phyloP scores from a whole-genome alignment of 768 basidiomycete genomes.

The Tylopilus plumbeoviolaceoides region DNA sequence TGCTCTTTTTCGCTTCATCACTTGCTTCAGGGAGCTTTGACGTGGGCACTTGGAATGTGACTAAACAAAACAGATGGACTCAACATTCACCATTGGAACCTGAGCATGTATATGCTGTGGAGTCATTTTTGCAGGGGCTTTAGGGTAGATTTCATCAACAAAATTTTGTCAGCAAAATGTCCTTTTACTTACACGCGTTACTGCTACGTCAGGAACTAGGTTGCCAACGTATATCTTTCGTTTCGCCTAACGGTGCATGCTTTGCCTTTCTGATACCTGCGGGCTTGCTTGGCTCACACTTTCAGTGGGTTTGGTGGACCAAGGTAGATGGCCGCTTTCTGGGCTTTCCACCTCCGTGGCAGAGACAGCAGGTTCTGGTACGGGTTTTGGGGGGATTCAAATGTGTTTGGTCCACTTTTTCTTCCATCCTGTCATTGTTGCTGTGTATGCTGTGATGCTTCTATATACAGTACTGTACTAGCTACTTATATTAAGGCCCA shows the following conservation, averaged over 20 bases:
- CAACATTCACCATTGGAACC: slow-evolving; percentile 76
- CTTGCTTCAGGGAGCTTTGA: slow-evolving; percentile 48
- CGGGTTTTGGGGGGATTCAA: neutral
- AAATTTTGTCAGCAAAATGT: too few relatives aligned
- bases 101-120: slow-evolving; percentile 68
- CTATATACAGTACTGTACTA: too few relatives aligned
- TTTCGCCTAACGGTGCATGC: too few relatives aligned
- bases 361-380: neutral
- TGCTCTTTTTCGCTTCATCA: too few relatives aligned
- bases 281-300: slow-evolving; percentile 25
- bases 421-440: slow-evolving; percentile 5
- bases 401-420: slow-evolving; percentile 11
- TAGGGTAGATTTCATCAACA: too few relatives aligned
- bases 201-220: slow-evolving; percentile 69
- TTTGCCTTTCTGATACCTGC: slow-evolving; percentile 24
- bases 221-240: slow-evolving; percentile 94
- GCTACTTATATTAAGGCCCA: too few relatives aligned
- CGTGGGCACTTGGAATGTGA: slow-evolving; percentile 85
- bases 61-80: too few relatives aligned
- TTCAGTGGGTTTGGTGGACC: slow-evolving; percentile 61
- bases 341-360: neutral
- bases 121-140: slow-evolving; percentile 79
- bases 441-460: too few relatives aligned
- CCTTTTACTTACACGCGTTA: too few relatives aligned
- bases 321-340: slow-evolving; percentile 29